Base-by-base conservation (phyloP, 495 filamentous ascomycete genomes). In the Neurospora sp. region DNA sequence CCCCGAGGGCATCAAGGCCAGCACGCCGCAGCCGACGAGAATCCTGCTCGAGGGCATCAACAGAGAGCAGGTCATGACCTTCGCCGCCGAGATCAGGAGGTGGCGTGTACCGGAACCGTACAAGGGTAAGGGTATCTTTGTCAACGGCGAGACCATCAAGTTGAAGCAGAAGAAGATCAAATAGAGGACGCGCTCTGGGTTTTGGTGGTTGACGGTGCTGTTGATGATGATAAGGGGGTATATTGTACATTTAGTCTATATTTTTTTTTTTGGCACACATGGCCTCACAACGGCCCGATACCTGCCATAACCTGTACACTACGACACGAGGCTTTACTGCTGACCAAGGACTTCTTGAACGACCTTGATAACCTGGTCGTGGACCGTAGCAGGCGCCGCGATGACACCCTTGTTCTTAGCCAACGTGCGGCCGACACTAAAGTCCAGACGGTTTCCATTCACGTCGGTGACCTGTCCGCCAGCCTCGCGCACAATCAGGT, bases 81-180 rank as follows among this genome's bases (percentile, higher is more conserved):
- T 98, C 80, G 96, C 96, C 31, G 95, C 96, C 3, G 86, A 89
- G 78, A 95, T 99, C 73, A 84, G 93, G 72, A 88, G 83, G 78
- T 99, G 96, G 96, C 90, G 96, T 81, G 86, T 85, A 74, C 96
- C 96, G 46, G 96, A 99, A 83, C 96, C 96, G 69, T 99, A 98
- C 83, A 99, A 99, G 89, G 96, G 96, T 71, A 98, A 99, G 89
- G 96, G 96, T 78, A 98, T 99, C 75, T 99, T 98, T 77, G 88
- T 98, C 73, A 95, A 97, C 80, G 92, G 93, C 69, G 95, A 99
- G 87, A 98, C 94, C 5, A 97, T 99, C 86, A 94, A 90, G 87
- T 81, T 99, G 81, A 99, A 99, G 89, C 89, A 92, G 73, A 98
- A 97, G 91, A 99, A 98, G 90, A 97, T 98, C 83, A 97, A 97